phyloP scores from a whole-genome alignment of 768 basidiomycete genomes.

The Astraeus odoratus region DNA sequence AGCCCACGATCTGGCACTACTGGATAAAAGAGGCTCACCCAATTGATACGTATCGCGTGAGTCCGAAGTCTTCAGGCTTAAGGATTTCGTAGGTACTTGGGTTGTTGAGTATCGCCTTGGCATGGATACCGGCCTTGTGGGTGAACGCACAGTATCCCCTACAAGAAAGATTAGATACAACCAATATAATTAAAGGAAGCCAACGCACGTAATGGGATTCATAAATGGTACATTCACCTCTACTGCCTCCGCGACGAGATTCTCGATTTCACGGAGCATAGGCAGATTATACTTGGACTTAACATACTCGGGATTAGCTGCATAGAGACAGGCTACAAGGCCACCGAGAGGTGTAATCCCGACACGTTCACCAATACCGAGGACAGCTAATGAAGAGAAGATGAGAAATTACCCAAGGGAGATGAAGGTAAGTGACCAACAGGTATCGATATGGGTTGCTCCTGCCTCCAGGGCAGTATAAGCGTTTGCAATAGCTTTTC shows the following conservation, averaged over 20 bases:
- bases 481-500: conserved; percentile 92
- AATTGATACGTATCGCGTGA: conserved; percentile 96
- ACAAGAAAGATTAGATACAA: neutral
- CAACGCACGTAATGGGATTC: conserved; percentile 80
- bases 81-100: conserved; percentile 98
- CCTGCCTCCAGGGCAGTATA: conserved; percentile 98
- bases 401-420: conserved; percentile 3
- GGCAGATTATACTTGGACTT: conserved; percentile 97
- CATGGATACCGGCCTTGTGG: conserved; percentile 99
- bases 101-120: conserved; percentile 99
- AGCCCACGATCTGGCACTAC: neutral
- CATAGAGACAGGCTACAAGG: conserved; percentile 92
- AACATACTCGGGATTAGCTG: conserved; percentile 97
- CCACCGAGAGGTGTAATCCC: conserved; percentile 98
- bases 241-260: conserved; percentile 97
- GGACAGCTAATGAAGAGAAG: conserved; percentile 52
- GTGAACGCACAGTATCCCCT: conserved; percentile 99
- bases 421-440: conserved; percentile 32
- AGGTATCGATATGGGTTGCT: conserved; percentile 98
- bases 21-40: conserved; percentile 42
- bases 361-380: conserved; percentile 98
- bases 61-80: conserved; percentile 98
- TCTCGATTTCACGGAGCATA: conserved; percentile 98
- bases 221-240: conserved; percentile 97
- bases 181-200: neutral